Evolutionary conservation across 495 filamentous ascomycete genomes (phyloP).

Genomic region (Jackrogersella multiformis): DNA sequence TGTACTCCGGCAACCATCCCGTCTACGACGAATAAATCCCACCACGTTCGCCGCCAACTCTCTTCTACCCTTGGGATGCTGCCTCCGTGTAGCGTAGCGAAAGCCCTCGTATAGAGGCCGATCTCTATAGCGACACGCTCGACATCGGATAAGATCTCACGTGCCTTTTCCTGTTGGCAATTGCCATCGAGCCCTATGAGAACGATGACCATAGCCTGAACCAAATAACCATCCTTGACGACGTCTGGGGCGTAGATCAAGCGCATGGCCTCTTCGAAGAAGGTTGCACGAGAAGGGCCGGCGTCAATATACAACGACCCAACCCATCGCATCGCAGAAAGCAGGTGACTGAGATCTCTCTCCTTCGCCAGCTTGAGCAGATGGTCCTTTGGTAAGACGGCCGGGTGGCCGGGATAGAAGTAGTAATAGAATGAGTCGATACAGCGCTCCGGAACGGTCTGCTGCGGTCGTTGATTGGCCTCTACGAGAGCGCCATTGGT

Average conservation of each 20-base stretch:
- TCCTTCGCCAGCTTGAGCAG: conserved; percentile 58
- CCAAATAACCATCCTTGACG: conserved; percentile 69
- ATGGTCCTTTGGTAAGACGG: conserved; percentile 63
- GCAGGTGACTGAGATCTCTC: conserved; percentile 51
- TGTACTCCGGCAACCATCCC: conserved; percentile 69
- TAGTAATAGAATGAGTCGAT: conserved; percentile 67
- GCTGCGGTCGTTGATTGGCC: conserved; percentile 43
- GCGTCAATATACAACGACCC: conserved; percentile 68
- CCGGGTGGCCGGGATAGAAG: conserved; percentile 77
- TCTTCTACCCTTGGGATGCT: conserved; percentile 66
- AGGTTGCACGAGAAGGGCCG: conserved; percentile 60
- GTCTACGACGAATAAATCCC: conserved; percentile 87
- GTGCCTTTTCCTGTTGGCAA: conserved; percentile 71
- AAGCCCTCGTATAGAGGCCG: conserved; percentile 71
- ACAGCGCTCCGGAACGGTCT: conserved; percentile 57
- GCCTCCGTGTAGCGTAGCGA: conserved; percentile 57
- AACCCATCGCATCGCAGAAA: conserved; percentile 75
- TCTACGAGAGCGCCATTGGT: conserved; percentile 45
- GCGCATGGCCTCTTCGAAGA: conserved; percentile 66
- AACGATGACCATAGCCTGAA: conserved; percentile 81
- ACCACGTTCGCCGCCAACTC: conserved; percentile 87
- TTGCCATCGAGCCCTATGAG: conserved; percentile 81
- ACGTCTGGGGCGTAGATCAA: conserved; percentile 59
- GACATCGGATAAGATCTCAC: conserved; percentile 71
- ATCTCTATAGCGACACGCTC: conserved; percentile 77